Base-by-base conservation (phyloP, 257 asterid species). In the Marsdenia floribunda region DNA sequence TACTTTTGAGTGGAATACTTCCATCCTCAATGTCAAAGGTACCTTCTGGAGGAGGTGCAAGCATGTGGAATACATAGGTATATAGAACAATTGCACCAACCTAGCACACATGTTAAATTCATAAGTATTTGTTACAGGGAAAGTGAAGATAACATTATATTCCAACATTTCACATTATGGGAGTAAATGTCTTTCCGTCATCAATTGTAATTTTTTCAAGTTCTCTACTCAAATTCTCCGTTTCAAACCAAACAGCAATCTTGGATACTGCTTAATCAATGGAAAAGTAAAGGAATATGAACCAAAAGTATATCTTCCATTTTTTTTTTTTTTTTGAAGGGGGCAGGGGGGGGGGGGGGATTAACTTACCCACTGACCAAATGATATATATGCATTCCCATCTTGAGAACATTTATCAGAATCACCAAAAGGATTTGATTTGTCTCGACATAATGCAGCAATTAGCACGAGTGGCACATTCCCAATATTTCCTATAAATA, bases 381-480 rank as follows among this genome's bases (percentile, higher is more conserved):
- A 95, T 67, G 99, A 92, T 79, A 95, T 95, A 86, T 95, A 95
- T 3, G 99, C 99, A 82, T 87, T 95, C 80, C 99, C 99, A 86
- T 95, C 99, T 87, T 84, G 89, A 22, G 97, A 75, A 80, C 99
- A 95, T 83, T 80, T 89, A 65, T 73, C 79, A 38, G 75, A 65
- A 76, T 95, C 96, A 19, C 99, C 99, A 33, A 92, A 95, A 68
- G 99, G 99, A 77, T 95, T 95, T 59, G 93, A 78, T 85, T 87
- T 86, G 83, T 95, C 98, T 67, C 91, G 96, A 73, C 99, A 95
- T 66, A 95, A 72, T 50, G 99, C 99, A 76, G 94, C 93, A 79
- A 95, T 91, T 80, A 95, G 80, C 75, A 95, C 99, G 74, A 95
- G 98, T 60, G 99, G 99, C 79, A 95, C 97, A 73, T 95, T 95